These are phyloP conservation scores for Metschnikowia noctiluminum DNA, from an alignment of 805 yeast species.

Conservation along the genomic window DNA sequence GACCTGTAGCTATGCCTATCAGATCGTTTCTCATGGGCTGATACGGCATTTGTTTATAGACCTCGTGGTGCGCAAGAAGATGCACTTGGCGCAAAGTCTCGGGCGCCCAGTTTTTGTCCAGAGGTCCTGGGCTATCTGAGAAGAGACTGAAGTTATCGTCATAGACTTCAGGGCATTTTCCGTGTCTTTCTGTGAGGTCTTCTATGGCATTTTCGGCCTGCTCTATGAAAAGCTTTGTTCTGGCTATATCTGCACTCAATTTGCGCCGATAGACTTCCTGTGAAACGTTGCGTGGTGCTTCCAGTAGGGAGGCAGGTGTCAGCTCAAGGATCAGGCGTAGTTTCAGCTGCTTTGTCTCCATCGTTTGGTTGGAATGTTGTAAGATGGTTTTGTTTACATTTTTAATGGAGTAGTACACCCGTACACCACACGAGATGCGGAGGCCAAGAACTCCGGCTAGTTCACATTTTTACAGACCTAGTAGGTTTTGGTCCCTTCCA, in stretches of 20 bases:
- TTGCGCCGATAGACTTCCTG: conserved; percentile 14
- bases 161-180: conserved; percentile 1
- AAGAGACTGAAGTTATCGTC: neutral
- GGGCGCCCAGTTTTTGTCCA: conserved; percentile 3
- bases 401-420: conserved; percentile 2
- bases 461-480: too few species aligned
- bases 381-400: neutral
- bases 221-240: conserved; percentile 13
- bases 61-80: conserved; percentile 15
- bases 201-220: conserved; percentile 16
- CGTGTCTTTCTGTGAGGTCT: conserved; percentile 6
- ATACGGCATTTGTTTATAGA: conserved; percentile 15
- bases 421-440: conserved; percentile 7
- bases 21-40: conserved; percentile 18
- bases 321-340: neutral
- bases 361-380: neutral
- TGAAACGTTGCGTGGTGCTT: neutral
- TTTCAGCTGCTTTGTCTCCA: conserved; percentile 5
- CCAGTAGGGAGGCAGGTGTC: neutral
- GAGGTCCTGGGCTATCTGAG: neutral
- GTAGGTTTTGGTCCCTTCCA: too few species aligned
- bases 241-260: conserved; percentile 13
- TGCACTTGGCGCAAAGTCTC: conserved; percentile 8
- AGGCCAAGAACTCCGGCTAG: neutral
- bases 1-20: conserved; percentile 21